Percentiles rank a stretch among this genome's conserved stretches.
Conservation (phyloP, 202 grass and related monocot genomes). For the Zoysia matrella region DNA sequence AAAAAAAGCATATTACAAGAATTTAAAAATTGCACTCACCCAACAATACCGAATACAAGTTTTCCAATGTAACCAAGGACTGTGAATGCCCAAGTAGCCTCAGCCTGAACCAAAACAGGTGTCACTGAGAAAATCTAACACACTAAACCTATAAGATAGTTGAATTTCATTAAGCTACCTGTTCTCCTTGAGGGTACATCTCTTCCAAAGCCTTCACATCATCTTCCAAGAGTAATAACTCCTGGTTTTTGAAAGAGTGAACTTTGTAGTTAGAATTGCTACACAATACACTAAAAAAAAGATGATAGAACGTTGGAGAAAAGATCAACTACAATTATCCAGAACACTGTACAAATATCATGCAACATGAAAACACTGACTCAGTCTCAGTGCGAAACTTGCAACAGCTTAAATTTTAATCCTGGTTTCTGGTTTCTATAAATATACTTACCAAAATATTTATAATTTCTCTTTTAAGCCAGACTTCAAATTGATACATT, state of each 20-base stretch:
- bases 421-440: conserved; percentile 1
- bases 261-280: conserved; percentile 10
- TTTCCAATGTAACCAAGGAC: conserved; percentile 39
- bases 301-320: conserved; percentile 7
- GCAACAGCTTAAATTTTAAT: conserved; percentile 9
- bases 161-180: neutral
- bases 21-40: conserved; percentile 56
- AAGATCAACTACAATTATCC: conserved; percentile 5
- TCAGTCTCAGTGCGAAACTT: neutral
- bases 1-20: conserved; percentile 5
- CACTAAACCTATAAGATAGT: conserved; percentile 27
- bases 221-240: conserved; percentile 89
- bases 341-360: neutral
- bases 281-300: conserved; percentile 17
- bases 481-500: conserved; percentile 5
- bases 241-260: conserved; percentile 55
- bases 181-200: conserved; percentile 63
- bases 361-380: neutral
- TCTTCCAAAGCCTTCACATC: conserved; percentile 94
- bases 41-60: conserved; percentile 80
- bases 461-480: neutral
- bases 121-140: conserved; percentile 43
- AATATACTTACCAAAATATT: neutral
- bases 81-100: no score
- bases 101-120: conserved; percentile 20